A percentile compares a stretch with the other conserved stretches of the same genome.
Conservation (phyloP, 148 eudicot genomes). For the Fallopia convolvulus region DNA sequence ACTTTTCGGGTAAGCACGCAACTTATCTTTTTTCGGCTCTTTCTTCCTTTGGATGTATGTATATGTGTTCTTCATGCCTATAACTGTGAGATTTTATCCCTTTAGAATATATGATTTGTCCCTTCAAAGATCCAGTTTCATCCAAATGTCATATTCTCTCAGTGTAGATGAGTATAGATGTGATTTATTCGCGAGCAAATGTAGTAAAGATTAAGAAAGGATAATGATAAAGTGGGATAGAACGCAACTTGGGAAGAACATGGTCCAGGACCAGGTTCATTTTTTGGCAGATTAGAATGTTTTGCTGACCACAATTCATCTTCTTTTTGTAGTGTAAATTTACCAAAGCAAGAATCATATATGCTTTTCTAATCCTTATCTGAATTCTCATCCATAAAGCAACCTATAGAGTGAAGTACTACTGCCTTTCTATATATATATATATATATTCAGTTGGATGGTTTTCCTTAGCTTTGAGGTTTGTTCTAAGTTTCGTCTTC, state of each 20-base stretch:
- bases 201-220: background rate
- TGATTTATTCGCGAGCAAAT: background rate
- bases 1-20: conserved; percentile 27
- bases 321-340: background rate
- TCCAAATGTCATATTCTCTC: background rate
- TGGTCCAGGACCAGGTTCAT: background rate
- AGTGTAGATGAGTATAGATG: background rate
- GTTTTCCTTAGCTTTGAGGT: background rate
- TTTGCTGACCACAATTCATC: background rate
- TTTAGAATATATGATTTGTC: background rate
- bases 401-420: background rate
- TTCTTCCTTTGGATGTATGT: background rate
- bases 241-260: background rate
- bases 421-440: background rate
- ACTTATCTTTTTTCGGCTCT: background rate
- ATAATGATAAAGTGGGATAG: background rate
- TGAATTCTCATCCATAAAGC: background rate
- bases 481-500: background rate
- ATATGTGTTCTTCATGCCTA: background rate
- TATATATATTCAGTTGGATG: background rate
- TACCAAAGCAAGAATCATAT: background rate
- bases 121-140: background rate
- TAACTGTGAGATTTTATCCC: background rate
- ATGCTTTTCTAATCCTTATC: conserved; percentile 5
- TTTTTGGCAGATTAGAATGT: background rate